Conservation (phyloP, 1,284 basidiomycete species). For the Earliella scabrosa region DNA sequence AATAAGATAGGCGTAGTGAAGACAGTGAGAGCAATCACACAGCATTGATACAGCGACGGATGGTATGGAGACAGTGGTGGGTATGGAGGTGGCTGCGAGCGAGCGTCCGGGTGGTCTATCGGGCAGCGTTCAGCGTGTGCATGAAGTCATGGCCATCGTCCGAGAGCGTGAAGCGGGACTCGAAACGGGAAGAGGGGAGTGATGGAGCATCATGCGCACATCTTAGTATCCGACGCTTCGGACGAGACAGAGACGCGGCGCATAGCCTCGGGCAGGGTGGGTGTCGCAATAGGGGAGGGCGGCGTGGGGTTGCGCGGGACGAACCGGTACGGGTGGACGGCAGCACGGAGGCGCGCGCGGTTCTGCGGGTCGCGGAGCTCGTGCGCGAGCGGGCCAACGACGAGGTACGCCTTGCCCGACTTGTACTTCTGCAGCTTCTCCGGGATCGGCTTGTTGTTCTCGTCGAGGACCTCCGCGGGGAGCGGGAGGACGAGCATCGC, state of each 20-base stretch:
- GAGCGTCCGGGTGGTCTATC: conserved; percentile 22
- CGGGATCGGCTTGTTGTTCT: conserved; percentile 10
- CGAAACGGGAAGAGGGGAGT: neutral
- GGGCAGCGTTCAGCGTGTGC: conserved; percentile 8
- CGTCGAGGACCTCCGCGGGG: conserved; percentile 11
- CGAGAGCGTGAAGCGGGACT: neutral
- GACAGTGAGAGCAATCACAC: conserved; percentile 4
- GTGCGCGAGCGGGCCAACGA: conserved; percentile 49
- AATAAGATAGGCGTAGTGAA: neutral
- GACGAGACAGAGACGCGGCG: conserved; percentile 2
- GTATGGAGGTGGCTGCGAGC: conserved; percentile 13
- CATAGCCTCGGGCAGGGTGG: conserved; percentile 5
- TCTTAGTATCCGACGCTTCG: neutral
- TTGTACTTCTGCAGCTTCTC: conserved; percentile 14
- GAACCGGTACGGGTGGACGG: conserved; percentile 58
- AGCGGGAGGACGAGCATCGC: conserved; percentile 22
- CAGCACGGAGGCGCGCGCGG: conserved; percentile 47
- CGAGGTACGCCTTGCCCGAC: conserved; percentile 38
- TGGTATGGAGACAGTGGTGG: conserved; percentile 17
- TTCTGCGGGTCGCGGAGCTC: conserved; percentile 39
- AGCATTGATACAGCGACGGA: conserved; percentile 19
- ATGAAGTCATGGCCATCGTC: conserved; percentile 1
- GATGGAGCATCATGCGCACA: neutral
- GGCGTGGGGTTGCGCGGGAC: conserved; percentile 17
- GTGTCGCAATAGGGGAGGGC: conserved; percentile 1